Percentiles rank a stretch among this genome's conserved stretches.
Conservation (phyloP, 805 yeast genomes). For the Danielia reshetovae region DNA sequence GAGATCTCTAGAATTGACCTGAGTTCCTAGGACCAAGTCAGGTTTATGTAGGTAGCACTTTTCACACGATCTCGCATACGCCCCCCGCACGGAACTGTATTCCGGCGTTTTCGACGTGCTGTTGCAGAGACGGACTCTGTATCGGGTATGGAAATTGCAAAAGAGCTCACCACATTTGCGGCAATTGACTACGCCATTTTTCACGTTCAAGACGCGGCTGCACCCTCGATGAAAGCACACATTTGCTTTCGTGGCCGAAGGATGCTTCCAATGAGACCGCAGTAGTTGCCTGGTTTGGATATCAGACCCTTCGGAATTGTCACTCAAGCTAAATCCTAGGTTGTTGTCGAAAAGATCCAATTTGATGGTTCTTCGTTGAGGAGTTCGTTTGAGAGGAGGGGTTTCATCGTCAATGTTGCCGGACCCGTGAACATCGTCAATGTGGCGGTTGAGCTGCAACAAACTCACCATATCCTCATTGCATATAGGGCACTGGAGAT, state of each 20-base stretch:
- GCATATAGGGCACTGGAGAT: conserved; percentile 65
- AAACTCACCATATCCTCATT: conserved; percentile 52
- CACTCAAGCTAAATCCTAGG: conserved; percentile 32
- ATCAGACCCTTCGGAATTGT: conserved; percentile 7
- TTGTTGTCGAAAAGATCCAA: conserved; percentile 49
- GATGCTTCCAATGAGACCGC: conserved; percentile 56
- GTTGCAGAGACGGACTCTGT: conserved; percentile 47
- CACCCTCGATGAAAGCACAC: conserved; percentile 43
- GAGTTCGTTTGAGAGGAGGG: conserved; percentile 11
- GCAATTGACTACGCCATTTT: conserved; percentile 64
- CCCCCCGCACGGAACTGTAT: conserved; percentile 38
- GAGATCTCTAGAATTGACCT: conserved; percentile 34
- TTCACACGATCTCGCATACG: conserved; percentile 67
- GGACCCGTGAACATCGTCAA: conserved; percentile 65
- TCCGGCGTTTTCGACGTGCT: conserved; percentile 37
- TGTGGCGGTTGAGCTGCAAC: conserved; percentile 58
- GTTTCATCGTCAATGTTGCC: conserved; percentile 35
- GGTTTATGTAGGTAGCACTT: conserved; percentile 55
- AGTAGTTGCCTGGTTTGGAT: conserved; percentile 25
- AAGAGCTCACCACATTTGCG: conserved; percentile 70
- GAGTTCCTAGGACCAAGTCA: conserved; percentile 49
- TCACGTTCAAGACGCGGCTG: conserved; percentile 39
- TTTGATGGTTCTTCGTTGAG: conserved; percentile 34
- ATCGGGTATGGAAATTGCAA: conserved; percentile 62
- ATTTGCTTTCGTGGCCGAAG: conserved; percentile 32